Evolutionary conservation across 169 alveolate genomes (phyloP), one percentile per base, ranked within the genome.

Genomic region (Perkinsus olseni): DNA sequence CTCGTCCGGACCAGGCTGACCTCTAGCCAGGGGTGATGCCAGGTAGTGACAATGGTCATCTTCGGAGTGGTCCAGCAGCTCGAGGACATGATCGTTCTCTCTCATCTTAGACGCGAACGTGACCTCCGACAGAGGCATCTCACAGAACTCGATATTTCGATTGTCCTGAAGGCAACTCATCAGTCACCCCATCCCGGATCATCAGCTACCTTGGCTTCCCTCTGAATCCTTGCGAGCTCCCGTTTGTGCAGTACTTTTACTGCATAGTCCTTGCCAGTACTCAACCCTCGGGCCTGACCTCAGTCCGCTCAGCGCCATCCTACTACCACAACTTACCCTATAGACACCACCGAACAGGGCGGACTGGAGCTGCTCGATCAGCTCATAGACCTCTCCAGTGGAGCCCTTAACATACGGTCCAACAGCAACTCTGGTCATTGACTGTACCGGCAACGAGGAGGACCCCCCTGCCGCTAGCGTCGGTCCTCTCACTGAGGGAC

Each of bases 321-420:
- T 24, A 4, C 28, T 21, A 24, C 37, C 28, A 62, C 82, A 62
- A 1, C 82, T 24, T 62, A 74, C 93, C 48, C 74, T 74, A 24
- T 91, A 91, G 50, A 91, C 93, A 31, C 93, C 93, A 0, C 93
- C 93, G 48, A 40, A 91, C 48, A 91, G 36, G 37, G 92, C 92
- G 31, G 51, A 21, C 92, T 37, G 45, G 38, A 91, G 92, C 37
- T 34, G 50, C 62, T 39, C 62, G 31, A 38, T 34, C 37, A 91
- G 51, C 34, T 91, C 62, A 28, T 91, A 91, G 4, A 38, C 50
- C 51, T 91, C 92, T 20, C 91, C 91, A 8, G 20, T 34, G 39
- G 48, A 74, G 91, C 40, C 91, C 38, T 74, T 38, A 8, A 36
- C 91, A 34, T 34, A 38, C 4, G 91, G 40, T 8, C 91, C 38